Evolutionary conservation across 2,329 filamentous ascomycete species (phyloP), one percentile per base, ranked within the genome.

Genomic region (Aspergillus transmontanensis): DNA sequence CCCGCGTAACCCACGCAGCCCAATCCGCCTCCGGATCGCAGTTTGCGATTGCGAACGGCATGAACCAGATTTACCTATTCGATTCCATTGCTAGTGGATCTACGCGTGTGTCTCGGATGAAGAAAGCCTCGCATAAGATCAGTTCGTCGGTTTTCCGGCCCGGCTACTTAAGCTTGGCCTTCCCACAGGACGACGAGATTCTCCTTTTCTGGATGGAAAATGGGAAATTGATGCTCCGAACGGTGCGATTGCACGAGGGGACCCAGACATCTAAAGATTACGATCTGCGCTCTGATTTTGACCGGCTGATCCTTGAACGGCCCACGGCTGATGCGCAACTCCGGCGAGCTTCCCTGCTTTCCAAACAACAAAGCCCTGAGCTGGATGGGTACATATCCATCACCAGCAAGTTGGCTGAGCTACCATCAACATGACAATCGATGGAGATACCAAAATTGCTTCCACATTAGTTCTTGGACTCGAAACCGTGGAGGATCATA

Each of bases 31-130:
- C 73, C 3, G 75, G 74, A 10, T 61, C 67, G 6, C 69, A 69
- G 9, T 74, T 76, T 45, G 65, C 70, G 10, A 67, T 74, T 41
- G 71, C 71, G 45, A 78, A 77, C 58, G 71, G 73, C n/a, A 74
- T 74, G 71, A 74, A 71, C 6, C 74, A 78, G 48, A 72, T 77
- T n/a, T 72, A 76, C 36, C 65, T 77, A 54, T 76, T 75, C 56
- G 72, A 77, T 50, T 72, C 73, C 58, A 75, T 69, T 26, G 51
- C 71, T 46, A 72, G 70, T 59, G 71, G 71, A 5, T 65, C 64
- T 4, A 65, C 77, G 6, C 71, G 67, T 12, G 69, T 71, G 1
- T 68, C 69, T 11, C 73, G 71, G 58, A 62, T 77, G 43, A 78
- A 75, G 56, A 76, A 75, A 57, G 68, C 71, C 7, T 64, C 72